Evolutionary conservation across 306 rosid genomes (phyloP), one percentile per base, ranked within the genome.

Genomic region (Lotus japonicus): DNA sequence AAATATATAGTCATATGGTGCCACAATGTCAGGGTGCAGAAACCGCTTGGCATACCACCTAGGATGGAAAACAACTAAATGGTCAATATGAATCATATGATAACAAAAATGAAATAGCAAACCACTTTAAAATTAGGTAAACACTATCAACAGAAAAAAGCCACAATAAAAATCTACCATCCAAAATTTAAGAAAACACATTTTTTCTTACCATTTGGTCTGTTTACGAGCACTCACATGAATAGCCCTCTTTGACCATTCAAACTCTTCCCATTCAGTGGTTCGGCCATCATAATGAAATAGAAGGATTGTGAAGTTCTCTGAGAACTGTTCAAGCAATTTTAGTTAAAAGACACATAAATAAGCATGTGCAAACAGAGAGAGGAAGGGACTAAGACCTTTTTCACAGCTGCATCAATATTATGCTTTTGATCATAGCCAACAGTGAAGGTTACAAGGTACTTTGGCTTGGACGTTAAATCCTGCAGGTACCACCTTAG

Each of bases 31-130:
- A 15, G 97, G 99, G 86, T 95, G 99, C 84, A 95, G 77, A 84
- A 95, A 95, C 13, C 97, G 89, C 82, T 95, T 95, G 53, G 97
- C 96, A 71, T 90, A 95, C 99, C 99, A 95, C 99, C 99, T 95
- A 71, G 53, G 12, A 21, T 36, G 9, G 77, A 18, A 31, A 61
- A 71, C 6, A 48, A 45, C 58, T 4, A 23, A 11, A 63, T 17
- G 16, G 50, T 73, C 64, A 62, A 58, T 62, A 42, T 57, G 31
- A 62, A 70, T 56, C 63, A 58, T 62, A 42, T 51, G 31, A 62
- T 59, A 39, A 66, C 45, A 62, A 54, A 79, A 56, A 41, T 48
- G 42, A 26, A 36, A 31, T 15, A 64, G 53, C 39, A 28, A 18
- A 68, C 41, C 35, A 16, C 65, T 46, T 75, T 17, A 35, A 31